Base-by-base conservation (phyloP, 768 basidiomycete species). In the Xerocomellus intermedius region DNA sequence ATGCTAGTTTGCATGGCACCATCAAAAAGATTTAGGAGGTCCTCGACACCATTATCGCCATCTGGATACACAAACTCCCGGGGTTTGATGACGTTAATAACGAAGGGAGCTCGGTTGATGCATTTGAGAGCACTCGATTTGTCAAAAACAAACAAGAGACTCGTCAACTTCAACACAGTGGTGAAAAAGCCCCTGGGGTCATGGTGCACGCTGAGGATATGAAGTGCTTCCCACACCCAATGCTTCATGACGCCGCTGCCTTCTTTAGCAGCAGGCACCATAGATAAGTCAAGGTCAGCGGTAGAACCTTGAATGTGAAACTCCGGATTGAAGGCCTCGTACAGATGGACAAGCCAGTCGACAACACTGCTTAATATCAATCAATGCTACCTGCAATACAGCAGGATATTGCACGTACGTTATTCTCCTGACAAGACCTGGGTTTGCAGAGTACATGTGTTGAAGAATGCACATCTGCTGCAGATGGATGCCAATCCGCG, bases 381-480 rank as follows among this genome's bases (percentile, higher is more conserved):
- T 19, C n/a, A 22, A 21, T 17, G 9, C 30, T 4, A 2, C 22
- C 6, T 37, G 8, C n/a, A 39, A 28, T 1, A 13, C 8, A 24
- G 32, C 6, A 17, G 13, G 1, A n/a, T 4, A 9, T 50, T 9
- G 16, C 13, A 57, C 57, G 14, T 43, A 66, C 64, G 30, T 30
- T 30, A 33, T 30, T 10, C 49, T 42, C 35, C 41, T 50, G 2
- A 12, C 10, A 17, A 42, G 52, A 3, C 24, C 6, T 2, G 62
- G 54, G 4, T 44, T 22, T 8, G 51, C 62, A 3, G 59, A 64
- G 22, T 61, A 64, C 51, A 64, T 55, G 4, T 41, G 60, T 35
- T 80, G 73, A 35, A 77, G 69, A 17, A 84, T 79, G 44, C 73
- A 59, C 2, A 85, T 76, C 46, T 83, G 80, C 43, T 76, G 75